A percentile compares a stretch with the other conserved stretches of the same genome.
phyloP scores from a whole-genome alignment of 164 flowering plant genomes.

The Chimonanthus salicifolius region DNA sequence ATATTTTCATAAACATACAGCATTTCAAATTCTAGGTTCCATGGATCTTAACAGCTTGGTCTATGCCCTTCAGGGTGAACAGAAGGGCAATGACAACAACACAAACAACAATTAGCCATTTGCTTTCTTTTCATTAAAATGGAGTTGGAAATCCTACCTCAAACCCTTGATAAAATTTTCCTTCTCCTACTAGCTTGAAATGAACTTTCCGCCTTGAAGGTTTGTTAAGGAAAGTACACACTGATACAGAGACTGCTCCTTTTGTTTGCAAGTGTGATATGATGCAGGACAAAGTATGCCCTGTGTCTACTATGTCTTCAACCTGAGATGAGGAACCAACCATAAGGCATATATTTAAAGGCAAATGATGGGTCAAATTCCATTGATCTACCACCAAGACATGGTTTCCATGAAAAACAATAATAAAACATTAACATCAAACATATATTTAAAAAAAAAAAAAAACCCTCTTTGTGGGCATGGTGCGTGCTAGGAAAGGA shows the following conservation, averaged over 20 bases:
- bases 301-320: conserved; percentile 96
- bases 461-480: too few species aligned
- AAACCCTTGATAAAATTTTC: conserved; percentile 77
- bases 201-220: conserved; percentile 63
- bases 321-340: conserved; percentile 35
- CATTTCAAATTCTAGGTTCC: background rate
- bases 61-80: background rate
- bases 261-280: conserved; percentile 55
- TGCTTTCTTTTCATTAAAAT: background rate
- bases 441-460: too few species aligned
- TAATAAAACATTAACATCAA: too few species aligned
- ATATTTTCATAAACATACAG: background rate
- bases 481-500: too few species aligned
- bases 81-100: background rate
- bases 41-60: background rate
- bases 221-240: conserved; percentile 83
- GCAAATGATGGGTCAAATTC: too few species aligned
- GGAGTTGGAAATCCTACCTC: conserved; percentile 39
- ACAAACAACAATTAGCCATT: background rate
- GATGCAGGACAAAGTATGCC: conserved; percentile 61
- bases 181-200: conserved; percentile 62
- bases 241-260: conserved; percentile 87
- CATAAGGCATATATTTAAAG: background rate
- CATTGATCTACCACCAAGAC: too few species aligned
- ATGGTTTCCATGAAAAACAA: too few species aligned